Conservation (phyloP, 2,329 filamentous ascomycete species). For the Endothia cerciana region DNA sequence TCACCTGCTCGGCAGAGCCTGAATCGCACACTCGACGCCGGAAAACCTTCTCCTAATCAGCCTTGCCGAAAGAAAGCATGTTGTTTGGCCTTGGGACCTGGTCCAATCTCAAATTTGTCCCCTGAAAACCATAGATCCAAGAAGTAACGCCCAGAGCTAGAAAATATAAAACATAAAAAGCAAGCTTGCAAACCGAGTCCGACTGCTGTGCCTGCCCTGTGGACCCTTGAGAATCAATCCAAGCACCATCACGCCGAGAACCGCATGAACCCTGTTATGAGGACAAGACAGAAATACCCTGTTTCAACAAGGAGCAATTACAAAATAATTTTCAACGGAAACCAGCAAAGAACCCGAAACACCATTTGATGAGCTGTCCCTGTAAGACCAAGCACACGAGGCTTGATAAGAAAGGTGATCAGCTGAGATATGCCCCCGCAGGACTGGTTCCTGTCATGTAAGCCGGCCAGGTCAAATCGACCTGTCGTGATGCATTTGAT, state of each 20-base stretch:
- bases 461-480: not conserved
- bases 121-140: not conserved
- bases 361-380: conserved; percentile 10
- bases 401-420: not conserved
- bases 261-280: not conserved
- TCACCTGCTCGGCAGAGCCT: not conserved
- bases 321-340: conserved; percentile 3
- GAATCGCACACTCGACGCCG: not conserved
- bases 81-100: conserved; percentile 15
- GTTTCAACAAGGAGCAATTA: conserved; percentile 10
- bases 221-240: not conserved
- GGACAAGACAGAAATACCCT: not conserved
- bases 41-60: not conserved
- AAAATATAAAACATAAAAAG: conserved; percentile 2
- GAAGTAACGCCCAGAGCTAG: not conserved
- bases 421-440: not conserved
- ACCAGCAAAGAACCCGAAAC: not conserved
- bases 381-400: not conserved
- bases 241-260: conserved; percentile 1
- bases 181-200: not conserved
- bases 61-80: not conserved
- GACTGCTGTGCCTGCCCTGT: conserved; percentile 10
- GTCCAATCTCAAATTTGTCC: conserved; percentile 15
- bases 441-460: conserved; percentile 5
- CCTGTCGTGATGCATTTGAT: conserved; percentile 12